A percentile compares a stretch with the other conserved stretches of the same genome.
Evolutionary conservation across 805 yeast genomes (phyloP).

Genomic region (Trichomonascus vanleenenianus): DNA sequence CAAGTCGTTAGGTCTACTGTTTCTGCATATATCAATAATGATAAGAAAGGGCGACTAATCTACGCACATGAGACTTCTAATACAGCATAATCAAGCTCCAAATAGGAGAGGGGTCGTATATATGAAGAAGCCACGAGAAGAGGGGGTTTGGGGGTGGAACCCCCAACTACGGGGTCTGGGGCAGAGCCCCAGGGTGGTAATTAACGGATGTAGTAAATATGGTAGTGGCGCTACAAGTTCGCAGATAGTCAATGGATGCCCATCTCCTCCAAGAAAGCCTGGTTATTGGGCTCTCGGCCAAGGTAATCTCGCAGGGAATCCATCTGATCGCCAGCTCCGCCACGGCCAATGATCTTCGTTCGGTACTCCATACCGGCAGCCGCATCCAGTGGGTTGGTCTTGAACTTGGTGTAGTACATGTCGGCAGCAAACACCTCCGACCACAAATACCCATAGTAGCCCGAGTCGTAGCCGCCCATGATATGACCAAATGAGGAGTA

Average conservation of each 20-base stretch:
- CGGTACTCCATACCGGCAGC: conserved; percentile 59
- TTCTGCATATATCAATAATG: too few relatives aligned
- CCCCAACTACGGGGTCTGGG: too few relatives aligned
- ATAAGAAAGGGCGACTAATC: too few relatives aligned
- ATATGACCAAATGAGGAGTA: conserved; percentile 72
- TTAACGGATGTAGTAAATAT: too few relatives aligned
- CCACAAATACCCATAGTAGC: conserved; percentile 82
- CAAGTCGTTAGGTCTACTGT: too few relatives aligned
- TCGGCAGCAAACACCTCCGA: conserved; percentile 82
- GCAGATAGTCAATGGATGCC: neutral
- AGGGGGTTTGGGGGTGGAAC: too few relatives aligned
- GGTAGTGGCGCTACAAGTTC: too few relatives aligned
- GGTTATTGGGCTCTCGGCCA: conserved; percentile 68
- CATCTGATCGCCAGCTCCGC: conserved; percentile 66
- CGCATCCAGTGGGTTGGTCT: conserved; percentile 56
- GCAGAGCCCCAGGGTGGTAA: too few relatives aligned
- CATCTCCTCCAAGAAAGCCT: conserved; percentile 59
- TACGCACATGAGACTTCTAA: too few relatives aligned
- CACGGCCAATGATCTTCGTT: conserved; percentile 58
- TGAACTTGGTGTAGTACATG: conserved; percentile 65
- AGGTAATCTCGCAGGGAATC: conserved; percentile 56
- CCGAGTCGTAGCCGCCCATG: conserved; percentile 79
- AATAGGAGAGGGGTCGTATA: too few relatives aligned
- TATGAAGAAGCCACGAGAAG: too few relatives aligned
- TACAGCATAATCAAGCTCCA: too few relatives aligned